A percentile compares a stretch with the other conserved stretches of the same genome.
phyloP scores from a whole-genome alignment of 768 basidiomycete genomes.

The Kwoniella sp. region DNA sequence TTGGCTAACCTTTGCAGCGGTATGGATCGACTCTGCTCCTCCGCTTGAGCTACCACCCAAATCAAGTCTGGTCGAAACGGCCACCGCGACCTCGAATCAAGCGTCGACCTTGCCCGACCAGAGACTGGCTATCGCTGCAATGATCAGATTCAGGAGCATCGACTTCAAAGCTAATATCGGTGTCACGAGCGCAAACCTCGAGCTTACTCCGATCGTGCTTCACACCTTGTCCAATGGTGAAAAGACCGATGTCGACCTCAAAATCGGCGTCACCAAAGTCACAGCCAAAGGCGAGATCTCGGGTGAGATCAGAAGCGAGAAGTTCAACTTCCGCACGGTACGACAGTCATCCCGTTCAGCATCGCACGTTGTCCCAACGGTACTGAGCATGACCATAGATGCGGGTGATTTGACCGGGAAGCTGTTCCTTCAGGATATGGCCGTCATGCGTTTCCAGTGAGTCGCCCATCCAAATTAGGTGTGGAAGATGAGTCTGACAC shows the following conservation, averaged over 20 bases:
- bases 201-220: constrained; percentile 67
- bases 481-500: not conserved
- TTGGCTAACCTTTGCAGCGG: constrained; percentile 70
- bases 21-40: constrained; percentile 46
- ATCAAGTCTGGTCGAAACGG: constrained; percentile 28
- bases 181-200: constrained; percentile 71
- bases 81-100: constrained; percentile 27
- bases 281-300: constrained; percentile 59
- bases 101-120: constrained; percentile 1
- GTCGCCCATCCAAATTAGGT: too few relatives aligned
- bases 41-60: constrained; percentile 45
- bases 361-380: constrained; percentile 28
- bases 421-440: constrained; percentile 40
- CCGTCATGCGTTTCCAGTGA: constrained; percentile 45
- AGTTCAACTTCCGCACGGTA: constrained; percentile 38
- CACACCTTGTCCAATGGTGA: constrained; percentile 69
- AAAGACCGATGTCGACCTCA: constrained; percentile 66
- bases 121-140: constrained; percentile 64
- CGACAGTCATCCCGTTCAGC: constrained; percentile 39
- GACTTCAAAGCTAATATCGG: constrained; percentile 78
- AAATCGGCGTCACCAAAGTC: constrained; percentile 64
- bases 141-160: constrained; percentile 73
- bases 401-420: constrained; percentile 37
- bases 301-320: constrained; percentile 41
- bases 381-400: constrained; percentile 46